Conservation (phyloP, 345 rosid species). For the Raphanus raphanistrum region DNA sequence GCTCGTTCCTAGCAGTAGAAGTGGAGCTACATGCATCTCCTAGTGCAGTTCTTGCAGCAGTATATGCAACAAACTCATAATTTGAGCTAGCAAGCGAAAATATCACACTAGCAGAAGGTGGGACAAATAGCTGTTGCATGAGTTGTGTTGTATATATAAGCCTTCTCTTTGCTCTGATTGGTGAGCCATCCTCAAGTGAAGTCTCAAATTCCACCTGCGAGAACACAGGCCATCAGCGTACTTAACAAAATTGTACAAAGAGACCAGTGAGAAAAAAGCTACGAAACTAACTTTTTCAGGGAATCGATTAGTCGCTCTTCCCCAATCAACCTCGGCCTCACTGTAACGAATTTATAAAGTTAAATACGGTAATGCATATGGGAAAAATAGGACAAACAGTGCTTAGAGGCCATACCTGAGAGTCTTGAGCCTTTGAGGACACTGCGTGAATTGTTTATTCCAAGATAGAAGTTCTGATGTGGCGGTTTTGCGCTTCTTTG, state of each 20-base stretch:
- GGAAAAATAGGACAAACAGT: background rate
- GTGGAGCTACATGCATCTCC: conserved; percentile 70
- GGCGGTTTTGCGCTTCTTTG: conserved; percentile 69
- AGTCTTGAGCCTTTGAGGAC: conserved; percentile 49
- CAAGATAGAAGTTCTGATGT: conserved; percentile 57
- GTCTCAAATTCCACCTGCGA: conserved; percentile 70
- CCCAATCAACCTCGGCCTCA: conserved; percentile 71
- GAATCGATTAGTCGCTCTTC: conserved; percentile 55
- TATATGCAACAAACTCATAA: conserved; percentile 54
- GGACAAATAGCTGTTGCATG: conserved; percentile 65
- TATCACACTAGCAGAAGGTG: conserved; percentile 54
- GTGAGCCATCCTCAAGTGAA: conserved; percentile 49
- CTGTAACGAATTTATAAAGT: conserved; percentile 45
- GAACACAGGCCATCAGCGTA: conserved; percentile 22
- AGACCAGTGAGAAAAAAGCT: conserved; percentile 6
- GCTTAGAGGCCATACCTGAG: conserved; percentile 52
- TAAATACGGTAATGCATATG: background rate
- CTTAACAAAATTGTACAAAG: conserved; percentile 19
- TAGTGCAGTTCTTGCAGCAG: conserved; percentile 54
- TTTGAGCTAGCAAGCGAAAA: conserved; percentile 50
- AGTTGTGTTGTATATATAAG: conserved; percentile 73
- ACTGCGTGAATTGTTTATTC: conserved; percentile 61
- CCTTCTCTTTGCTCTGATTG: conserved; percentile 70
- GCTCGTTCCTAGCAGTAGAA: conserved; percentile 40
- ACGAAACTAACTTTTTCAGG: conserved; percentile 65